Percentiles rank a stretch among this genome's conserved stretches.
These are phyloP conservation scores for Aleurites moluccanus DNA, from an alignment of 441 rosid genomes.

Conservation along the genomic window DNA sequence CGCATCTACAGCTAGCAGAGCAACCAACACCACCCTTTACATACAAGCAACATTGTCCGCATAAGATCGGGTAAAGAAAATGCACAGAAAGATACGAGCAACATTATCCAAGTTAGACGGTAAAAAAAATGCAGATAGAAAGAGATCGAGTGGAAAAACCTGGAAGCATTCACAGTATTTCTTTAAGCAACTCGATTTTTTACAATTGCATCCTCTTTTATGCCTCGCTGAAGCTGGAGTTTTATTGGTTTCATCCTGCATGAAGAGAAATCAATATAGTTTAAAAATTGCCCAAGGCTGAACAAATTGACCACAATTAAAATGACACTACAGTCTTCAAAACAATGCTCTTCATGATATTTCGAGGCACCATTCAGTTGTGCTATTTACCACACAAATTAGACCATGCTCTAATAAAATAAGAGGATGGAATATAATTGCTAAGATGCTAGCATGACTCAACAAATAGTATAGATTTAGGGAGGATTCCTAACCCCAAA, in stretches of 20 bases:
- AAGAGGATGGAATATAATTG: conserved; percentile 10
- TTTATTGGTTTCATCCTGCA: conserved; percentile 72
- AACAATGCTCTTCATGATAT: neutral
- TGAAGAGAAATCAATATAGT: conserved; percentile 10
- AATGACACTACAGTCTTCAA: conserved; percentile 16
- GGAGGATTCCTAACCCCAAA: conserved; percentile 46
- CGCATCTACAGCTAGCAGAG: conserved; percentile 87
- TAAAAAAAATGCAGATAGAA: conserved; percentile 1
- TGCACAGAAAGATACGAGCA: neutral
- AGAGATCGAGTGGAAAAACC: conserved; percentile 48
- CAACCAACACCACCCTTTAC: conserved; percentile 93
- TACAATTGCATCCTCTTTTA: conserved; percentile 99
- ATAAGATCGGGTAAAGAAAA: too few species aligned
- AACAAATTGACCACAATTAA: neutral
- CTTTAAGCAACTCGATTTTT: conserved; percentile 92
- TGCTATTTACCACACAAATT: conserved; percentile 14
- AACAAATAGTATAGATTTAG: conserved; percentile 9
- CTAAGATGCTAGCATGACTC: conserved; percentile 16
- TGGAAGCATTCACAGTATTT: conserved; percentile 99
- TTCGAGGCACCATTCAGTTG: neutral
- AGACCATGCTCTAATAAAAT: conserved; percentile 8
- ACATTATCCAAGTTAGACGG: conserved; percentile 30
- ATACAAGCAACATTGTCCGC: conserved; percentile 2
- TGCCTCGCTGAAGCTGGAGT: conserved; percentile 98
- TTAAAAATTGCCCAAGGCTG: neutral